Base-by-base conservation (phyloP, 257 asterid genomes). In the Dorcoceras hygrometricum region DNA sequence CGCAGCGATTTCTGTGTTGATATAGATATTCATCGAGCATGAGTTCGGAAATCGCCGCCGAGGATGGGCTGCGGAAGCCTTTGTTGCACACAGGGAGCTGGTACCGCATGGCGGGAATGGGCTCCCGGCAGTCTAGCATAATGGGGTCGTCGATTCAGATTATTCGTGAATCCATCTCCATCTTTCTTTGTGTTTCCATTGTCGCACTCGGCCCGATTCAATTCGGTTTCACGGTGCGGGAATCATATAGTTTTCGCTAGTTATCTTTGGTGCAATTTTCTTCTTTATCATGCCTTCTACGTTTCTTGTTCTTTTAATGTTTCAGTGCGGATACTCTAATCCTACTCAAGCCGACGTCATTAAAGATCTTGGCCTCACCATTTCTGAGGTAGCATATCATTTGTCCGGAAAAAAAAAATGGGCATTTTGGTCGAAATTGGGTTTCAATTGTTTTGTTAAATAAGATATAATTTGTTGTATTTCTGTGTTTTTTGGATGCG, bases 11-110 rank as follows among this genome's bases (percentile, higher is more conserved):
- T 36, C 18, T 36, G 48, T 43, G 51, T 43, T 36, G 51, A 43
- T 43, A 14, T 34, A 3, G 19, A 12, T 43, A 3, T 12, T 31
- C 14, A 12, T 6, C 4, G 51, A 43, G 19, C 43, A 71, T 77
- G 84, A 72, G 67, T 74, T 34, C 73, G 59, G 79, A 89, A 55
- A 63, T 72, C 2, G 60, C 63, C 64, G 67, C 64, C 16, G 97
- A 91, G 31, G 97, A 91, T 79, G 97, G 89, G 80, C 75, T 82
- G 56, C 87, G 91, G 19, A 88, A 79, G 95, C 97, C 97, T 59
- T 74, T 91, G 43, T 59, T 91, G 70, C 95, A 88, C 69, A 91
- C 95, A 0, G 96, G 96, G 23, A 91, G 97, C 75, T 91, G 97
- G 97, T 91, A 91, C 70, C 83, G 92, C 46, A 83, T 83, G 88